Conservation (phyloP, 176 grass and related monocot species). For the Alopecurus myosuroides region DNA sequence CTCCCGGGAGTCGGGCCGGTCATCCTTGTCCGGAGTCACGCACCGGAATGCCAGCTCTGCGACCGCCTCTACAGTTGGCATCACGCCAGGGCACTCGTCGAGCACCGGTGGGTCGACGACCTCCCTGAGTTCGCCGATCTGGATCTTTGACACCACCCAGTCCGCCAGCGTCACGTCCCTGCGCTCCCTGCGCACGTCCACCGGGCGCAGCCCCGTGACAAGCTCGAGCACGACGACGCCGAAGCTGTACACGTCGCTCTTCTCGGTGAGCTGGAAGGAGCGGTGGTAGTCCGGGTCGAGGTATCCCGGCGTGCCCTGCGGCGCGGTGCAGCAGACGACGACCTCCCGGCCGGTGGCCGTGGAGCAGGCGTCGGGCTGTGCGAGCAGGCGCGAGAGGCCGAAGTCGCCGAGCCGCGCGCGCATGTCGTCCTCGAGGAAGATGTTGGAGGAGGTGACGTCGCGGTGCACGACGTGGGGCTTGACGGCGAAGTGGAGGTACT, state of each 20-base stretch:
- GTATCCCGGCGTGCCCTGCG: slow-evolving; percentile 93
- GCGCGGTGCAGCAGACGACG: slow-evolving; percentile 81
- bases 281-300: slow-evolving; percentile 92
- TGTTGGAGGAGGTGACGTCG: slow-evolving; percentile 93
- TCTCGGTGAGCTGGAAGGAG: slow-evolving; percentile 93
- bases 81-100: slow-evolving; percentile 34
- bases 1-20: slow-evolving; percentile 75
- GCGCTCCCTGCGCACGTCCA: slow-evolving; percentile 79
- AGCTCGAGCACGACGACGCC: slow-evolving; percentile 95
- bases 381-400: slow-evolving; percentile 80
- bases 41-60: slow-evolving; percentile 93
- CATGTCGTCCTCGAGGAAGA: slow-evolving; percentile 92
- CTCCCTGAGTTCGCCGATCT: slow-evolving; percentile 74
- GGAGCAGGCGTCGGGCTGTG: slow-evolving; percentile 54
- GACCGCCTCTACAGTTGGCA: slow-evolving; percentile 60
- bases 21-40: slow-evolving; percentile 86
- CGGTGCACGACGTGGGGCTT: slow-evolving; percentile 95
- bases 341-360: slow-evolving; percentile 55
- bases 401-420: slow-evolving; percentile 92
- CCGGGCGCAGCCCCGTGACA: slow-evolving; percentile 73
- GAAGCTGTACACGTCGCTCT: slow-evolving; percentile 98
- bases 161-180: slow-evolving; percentile 76
- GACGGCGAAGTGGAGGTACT: slow-evolving; percentile 86
- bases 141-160: slow-evolving; percentile 89
- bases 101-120: slow-evolving; percentile 76